Evolutionary conservation across 2,329 filamentous ascomycete species (phyloP), one percentile per base, ranked within the genome.

Genomic region (Cladosporium velox): DNA sequence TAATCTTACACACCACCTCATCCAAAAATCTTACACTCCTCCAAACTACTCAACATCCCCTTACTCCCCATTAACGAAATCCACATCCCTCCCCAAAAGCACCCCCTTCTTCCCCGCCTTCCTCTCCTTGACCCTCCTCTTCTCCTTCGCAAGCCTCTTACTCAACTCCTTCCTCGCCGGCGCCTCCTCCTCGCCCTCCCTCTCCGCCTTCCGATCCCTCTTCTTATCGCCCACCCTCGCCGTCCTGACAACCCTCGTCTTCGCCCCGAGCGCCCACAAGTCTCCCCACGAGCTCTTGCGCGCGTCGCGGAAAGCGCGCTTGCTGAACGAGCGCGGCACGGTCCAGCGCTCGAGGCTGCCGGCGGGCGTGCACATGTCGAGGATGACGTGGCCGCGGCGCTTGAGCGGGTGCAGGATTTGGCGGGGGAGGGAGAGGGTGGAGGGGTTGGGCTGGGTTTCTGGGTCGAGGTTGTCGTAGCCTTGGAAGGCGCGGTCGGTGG

Each of bases 271-370:
- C 0, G 94, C 93, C 95, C 95, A 99, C 11, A 98, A 83, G 76
- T 98, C 95, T 47, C 95, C 95, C 95, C 94, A 98, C 63, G 81
- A 82, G 0, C 90, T 86, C 80, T 99, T 99, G 68, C 95, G 88
- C 41, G 95, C 95, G 76, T 98, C 95, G 72, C 91, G 92, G 80
- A 94, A 98, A 0, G 93, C 93, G 72, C 90, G 88, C 72, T 86
- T 89, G 77, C 89, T 90, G 79, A 90, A 95, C 67, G 89, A 92
- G 71, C 88, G 88, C 1, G 94, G 91, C 0, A 99, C 90, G 0
- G 90, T 95, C 95, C 95, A 99, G 65, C 95, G 91, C 82, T 99
- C 94, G 38, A 97, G 88, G 51, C 86, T 88, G 35, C 91, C 95
- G 0, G 87, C 85, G 0, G 94, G 90, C 0, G 95, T 98, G 82